Evolutionary conservation across 306 rosid genomes (phyloP).

Genomic region (Geum urbanum): DNA sequence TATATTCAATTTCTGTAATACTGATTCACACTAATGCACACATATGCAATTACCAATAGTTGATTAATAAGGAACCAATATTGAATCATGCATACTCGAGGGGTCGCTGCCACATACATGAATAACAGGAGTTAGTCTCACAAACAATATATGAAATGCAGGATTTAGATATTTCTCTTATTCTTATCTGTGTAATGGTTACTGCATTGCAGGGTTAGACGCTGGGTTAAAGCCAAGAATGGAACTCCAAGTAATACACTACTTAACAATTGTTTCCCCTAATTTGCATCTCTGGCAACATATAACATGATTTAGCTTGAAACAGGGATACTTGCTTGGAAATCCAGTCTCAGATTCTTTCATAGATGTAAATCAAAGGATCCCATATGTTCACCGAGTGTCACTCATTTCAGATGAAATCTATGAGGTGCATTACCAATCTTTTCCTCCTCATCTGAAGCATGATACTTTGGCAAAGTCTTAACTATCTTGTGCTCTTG

Average conservation of each 20-base stretch:
- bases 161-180: background rate
- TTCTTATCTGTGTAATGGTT: too few relatives aligned
- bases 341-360: constrained; percentile 23
- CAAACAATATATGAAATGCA: too few relatives aligned
- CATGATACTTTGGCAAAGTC: background rate
- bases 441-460: background rate
- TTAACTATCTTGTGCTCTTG: background rate
- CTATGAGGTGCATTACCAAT: constrained; percentile 12
- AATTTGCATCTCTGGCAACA: background rate
- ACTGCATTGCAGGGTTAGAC: constrained; percentile 15
- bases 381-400: constrained; percentile 26
- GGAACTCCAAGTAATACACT: constrained; percentile 24
- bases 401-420: constrained; percentile 23
- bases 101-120: background rate
- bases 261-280: background rate
- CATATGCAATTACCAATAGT: background rate
- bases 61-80: background rate
- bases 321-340: constrained; percentile 29
- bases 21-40: background rate
- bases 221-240: constrained; percentile 15
- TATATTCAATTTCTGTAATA: background rate
- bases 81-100: background rate
- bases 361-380: constrained; percentile 19
- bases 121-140: background rate
- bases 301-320: background rate